Evolutionary conservation across 768 basidiomycete species (phyloP), one percentile per base, ranked within the genome.

Genomic region (Boletales sp.): DNA sequence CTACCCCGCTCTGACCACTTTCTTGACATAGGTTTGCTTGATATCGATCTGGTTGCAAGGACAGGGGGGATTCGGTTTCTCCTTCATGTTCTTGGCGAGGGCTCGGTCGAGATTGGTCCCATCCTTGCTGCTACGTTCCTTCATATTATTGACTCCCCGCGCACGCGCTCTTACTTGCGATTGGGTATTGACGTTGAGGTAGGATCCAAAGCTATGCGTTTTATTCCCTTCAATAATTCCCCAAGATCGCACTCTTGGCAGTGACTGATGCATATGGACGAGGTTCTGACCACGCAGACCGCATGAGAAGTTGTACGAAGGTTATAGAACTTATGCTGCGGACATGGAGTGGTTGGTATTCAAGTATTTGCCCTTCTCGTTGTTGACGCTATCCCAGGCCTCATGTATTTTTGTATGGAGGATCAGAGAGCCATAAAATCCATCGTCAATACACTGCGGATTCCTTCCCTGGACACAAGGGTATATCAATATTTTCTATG

Each of bases 261-360:
- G 82, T 99, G 49, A 97, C 94, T 2, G 94, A 97, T 64, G 89
- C 90, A 0, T 94, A 94, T 58, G 90, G 90, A 1, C 92, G 90
- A 57, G 85, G 86, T 0, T 65, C 80, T 10, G 85, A 86, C 37
- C 84, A 93, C 59, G 77, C 82, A 3, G 91, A 94, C 14, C 78
- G 84, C 41, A 85, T 98, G 74, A 79, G 83, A 56, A 81, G 83
- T 11, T 87, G 84, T 56, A 80, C 86, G 8, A 84, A 80, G 57
- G 81, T 94, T 46, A 83, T 95, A 33, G 82, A 86, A 47, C 74
- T 86, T 38, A 87, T 96, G 81, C 66, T 99, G 45, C 81, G 87
- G 45, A 92, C 89, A 12, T 99, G 94, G 94, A 87, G 91, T 59
- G 95, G 94, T 95, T 61, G 48, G 86, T 72, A 21, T 28, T 15